These are phyloP conservation scores for Beta corolliflora DNA, from an alignment of 179 eudicot species.

Conservation along the genomic window DNA sequence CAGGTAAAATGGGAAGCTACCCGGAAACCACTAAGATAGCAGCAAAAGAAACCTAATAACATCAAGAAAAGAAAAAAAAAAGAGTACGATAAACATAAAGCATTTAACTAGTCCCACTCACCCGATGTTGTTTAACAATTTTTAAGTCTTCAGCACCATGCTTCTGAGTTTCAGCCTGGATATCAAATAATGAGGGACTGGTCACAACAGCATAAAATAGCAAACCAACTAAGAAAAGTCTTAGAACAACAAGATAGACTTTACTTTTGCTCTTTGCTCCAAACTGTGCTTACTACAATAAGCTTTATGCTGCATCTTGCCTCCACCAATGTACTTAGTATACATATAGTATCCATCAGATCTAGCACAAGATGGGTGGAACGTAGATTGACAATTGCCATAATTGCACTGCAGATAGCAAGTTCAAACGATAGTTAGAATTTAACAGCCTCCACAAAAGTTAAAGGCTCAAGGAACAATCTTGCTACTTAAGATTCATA, in stretches of 20 bases:
- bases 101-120: conserved; percentile 37
- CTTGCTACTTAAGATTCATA: not conserved
- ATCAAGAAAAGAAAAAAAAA: not conserved
- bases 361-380: conserved; percentile 95
- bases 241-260: conserved; percentile 11
- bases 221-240: conserved; percentile 6
- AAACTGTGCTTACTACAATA: conserved; percentile 91
- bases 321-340: conserved; percentile 57
- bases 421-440: not conserved
- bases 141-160: conserved; percentile 85
- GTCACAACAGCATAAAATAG: conserved; percentile 1
- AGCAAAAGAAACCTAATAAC: not conserved
- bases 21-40: not conserved
- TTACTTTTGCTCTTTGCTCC: conserved; percentile 88
- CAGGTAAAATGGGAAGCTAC: not conserved
- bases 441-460: not conserved
- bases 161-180: conserved; percentile 73
- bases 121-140: conserved; percentile 86
- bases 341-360: conserved; percentile 82
- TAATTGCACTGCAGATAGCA: conserved; percentile 70
- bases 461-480: not conserved
- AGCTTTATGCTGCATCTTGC: conserved; percentile 84
- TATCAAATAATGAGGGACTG: conserved; percentile 17
- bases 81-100: not conserved
- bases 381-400: conserved; percentile 83